Evolutionary conservation across 1,139 yeast species (phyloP), one percentile per base, ranked within the genome.

Genomic region (Scheffersomyces stambukii): DNA sequence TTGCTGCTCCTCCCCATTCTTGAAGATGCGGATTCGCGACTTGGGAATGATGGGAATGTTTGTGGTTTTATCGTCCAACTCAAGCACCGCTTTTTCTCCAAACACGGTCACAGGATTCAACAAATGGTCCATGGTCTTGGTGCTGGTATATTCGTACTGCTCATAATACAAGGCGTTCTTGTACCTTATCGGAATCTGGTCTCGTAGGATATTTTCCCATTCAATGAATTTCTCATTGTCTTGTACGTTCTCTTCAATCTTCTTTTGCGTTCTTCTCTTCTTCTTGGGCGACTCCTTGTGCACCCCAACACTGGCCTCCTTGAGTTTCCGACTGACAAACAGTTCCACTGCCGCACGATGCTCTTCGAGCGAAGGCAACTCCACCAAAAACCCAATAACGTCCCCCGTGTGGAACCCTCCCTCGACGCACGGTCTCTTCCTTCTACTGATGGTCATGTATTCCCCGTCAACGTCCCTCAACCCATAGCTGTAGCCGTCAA

Each of bases 401-500:
- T 93, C 98, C 4, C 96, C 96, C 1, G 77, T 57, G 18, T 60
- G 57, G 44, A 89, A 77, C 3, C 82, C 77, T 5, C 45, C 52
- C 21, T 52, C 55, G 2, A 50, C 40, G 68, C 75, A 63, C 43
- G 75, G 73, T 13, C 64, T 65, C 25, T 59, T 55, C 0, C 89
- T 86, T 28, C 93, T 65, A 38, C 91, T 79, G 24, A 82, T 54
- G 37, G 91, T 94, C 25, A 91, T 69, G 22, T 74, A 75, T 39
- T 84, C 83, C 2, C 97, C 94, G n/a, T 70, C 69, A 19, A 72
- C 70, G 54, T 89, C 97, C 36, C 97, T 64, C 8, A 91, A 49
- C 1, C 96, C 96, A 52, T 93, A 91, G 0, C 96, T 91, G 56
- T 88, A 91, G 0, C 89, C 93, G 54, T 91, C 97, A 48, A 76